Conservation (phyloP, 495 filamentous ascomycete species). For the Lasiosphaeris hirsuta region DNA sequence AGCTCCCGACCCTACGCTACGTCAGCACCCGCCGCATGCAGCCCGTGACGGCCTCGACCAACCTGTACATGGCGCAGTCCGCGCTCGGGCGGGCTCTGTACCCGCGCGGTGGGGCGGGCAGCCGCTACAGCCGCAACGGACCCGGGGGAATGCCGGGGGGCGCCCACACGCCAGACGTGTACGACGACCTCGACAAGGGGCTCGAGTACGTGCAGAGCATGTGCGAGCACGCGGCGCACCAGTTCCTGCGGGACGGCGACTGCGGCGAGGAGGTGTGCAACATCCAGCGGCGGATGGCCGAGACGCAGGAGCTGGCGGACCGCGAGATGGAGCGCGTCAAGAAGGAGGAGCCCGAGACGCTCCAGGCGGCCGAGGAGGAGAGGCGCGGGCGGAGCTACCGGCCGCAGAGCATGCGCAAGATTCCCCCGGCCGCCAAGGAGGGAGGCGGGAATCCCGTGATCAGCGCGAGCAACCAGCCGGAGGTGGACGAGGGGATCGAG, state of each 20-base stretch:
- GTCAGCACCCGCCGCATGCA: constrained; percentile 31
- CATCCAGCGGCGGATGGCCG: constrained; percentile 56
- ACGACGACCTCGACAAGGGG: constrained; percentile 70
- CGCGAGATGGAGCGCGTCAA: constrained; percentile 54
- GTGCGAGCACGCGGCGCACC: constrained; percentile 82
- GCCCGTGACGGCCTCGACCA: background rate
- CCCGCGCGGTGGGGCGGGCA: constrained; percentile 14
- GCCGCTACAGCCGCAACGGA: background rate
- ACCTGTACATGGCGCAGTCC: constrained; percentile 11
- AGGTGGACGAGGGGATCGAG: constrained; percentile 39
- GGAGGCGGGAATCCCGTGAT: constrained; percentile 1
- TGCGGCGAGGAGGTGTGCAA: constrained; percentile 69
- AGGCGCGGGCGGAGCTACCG: constrained; percentile 24
- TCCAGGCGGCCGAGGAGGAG: constrained; percentile 24
- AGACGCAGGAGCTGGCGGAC: constrained; percentile 58
- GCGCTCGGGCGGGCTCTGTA: constrained; percentile 17
- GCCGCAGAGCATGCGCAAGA: constrained; percentile 32
- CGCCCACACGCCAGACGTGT: constrained; percentile 40
- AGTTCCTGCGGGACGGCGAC: constrained; percentile 79
- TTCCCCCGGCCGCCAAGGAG: constrained; percentile 19
- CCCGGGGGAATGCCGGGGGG: constrained; percentile 4
- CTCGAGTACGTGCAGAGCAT: constrained; percentile 75
- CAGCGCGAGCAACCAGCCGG: constrained; percentile 10
- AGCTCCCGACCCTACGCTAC: constrained; percentile 28
- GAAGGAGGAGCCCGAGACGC: constrained; percentile 31